Evolutionary conservation across 169 alveolate species (phyloP).

Genomic region (Neospora caninum): DNA sequence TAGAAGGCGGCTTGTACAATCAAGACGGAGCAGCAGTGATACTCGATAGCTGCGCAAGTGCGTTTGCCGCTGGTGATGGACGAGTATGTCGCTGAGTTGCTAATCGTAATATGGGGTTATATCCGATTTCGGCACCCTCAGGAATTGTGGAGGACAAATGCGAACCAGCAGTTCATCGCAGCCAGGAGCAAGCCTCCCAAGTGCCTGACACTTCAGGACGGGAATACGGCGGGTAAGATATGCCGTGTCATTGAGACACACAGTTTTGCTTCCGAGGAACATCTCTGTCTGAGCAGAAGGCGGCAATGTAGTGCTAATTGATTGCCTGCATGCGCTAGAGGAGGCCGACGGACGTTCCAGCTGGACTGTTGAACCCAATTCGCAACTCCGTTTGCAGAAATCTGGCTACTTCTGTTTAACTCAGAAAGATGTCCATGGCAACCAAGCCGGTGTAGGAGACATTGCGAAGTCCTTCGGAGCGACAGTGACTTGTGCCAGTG

Average conservation of each 20-base stretch:
- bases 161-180: conserved; percentile 73
- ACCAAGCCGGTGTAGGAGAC: conserved; percentile 68
- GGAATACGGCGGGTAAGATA: conserved; percentile 61
- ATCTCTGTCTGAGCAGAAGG: conserved; percentile 57
- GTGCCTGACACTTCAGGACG: conserved; percentile 74
- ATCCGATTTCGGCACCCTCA: neutral
- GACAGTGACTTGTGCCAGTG: conserved; percentile 53
- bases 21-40: conserved; percentile 82
- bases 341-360: conserved; percentile 76
- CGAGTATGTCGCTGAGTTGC: conserved; percentile 68
- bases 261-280: neutral
- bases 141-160: conserved; percentile 74
- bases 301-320: conserved; percentile 69
- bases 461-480: conserved; percentile 67
- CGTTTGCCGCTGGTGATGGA: conserved; percentile 85
- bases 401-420: conserved; percentile 71
- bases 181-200: conserved; percentile 77
- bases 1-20: conserved; percentile 81
- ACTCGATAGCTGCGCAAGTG: conserved; percentile 81
- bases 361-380: conserved; percentile 74
- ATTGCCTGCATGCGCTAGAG: conserved; percentile 73
- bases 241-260: neutral
- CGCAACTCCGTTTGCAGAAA: conserved; percentile 71
- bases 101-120: neutral
- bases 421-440: conserved; percentile 71